Evolutionary conservation across 306 rosid species (phyloP).

Genomic region (Ammopiptanthus mongolicus): DNA sequence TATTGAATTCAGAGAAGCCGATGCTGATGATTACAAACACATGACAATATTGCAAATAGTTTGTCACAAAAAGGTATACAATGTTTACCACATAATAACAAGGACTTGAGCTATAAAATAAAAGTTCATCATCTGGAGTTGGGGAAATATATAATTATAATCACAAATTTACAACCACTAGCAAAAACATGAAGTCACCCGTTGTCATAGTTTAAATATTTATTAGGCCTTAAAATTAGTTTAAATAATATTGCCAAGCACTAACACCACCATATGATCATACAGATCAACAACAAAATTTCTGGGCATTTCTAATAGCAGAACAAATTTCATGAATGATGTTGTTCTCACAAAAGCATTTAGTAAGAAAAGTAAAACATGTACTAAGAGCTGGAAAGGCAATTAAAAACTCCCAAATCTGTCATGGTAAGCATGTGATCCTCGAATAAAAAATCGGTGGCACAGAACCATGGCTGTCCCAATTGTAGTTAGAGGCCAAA

Average conservation of each 20-base stretch:
- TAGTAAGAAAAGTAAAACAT: background rate
- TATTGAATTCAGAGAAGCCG: constrained; percentile 18
- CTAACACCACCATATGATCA: background rate
- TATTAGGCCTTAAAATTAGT: background rate
- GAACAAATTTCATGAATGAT: background rate
- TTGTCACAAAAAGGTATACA: constrained; percentile 22
- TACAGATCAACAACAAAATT: background rate
- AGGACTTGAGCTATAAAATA: constrained; percentile 13
- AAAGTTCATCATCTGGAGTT: background rate
- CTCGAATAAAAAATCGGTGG: constrained; percentile 90
- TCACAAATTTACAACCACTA: background rate
- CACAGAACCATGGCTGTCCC: constrained; percentile 98
- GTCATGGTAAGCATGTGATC: constrained; percentile 95
- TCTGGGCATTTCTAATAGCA: constrained; percentile 2
- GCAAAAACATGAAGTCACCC: background rate
- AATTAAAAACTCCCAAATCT: constrained; percentile 69
- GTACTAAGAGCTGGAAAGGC: constrained; percentile 4
- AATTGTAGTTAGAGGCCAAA: constrained; percentile 88
- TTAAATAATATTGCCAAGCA: constrained; percentile 1
- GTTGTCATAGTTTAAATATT: background rate
- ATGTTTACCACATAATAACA: constrained; percentile 1
- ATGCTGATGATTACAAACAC: constrained; percentile 15
- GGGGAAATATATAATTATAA: background rate
- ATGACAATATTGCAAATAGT: constrained; percentile 6
- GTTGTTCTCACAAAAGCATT: background rate